Evolutionary conservation across 441 rosid genomes (phyloP), one percentile per base, ranked within the genome.

Genomic region (Biscutella laevigata): DNA sequence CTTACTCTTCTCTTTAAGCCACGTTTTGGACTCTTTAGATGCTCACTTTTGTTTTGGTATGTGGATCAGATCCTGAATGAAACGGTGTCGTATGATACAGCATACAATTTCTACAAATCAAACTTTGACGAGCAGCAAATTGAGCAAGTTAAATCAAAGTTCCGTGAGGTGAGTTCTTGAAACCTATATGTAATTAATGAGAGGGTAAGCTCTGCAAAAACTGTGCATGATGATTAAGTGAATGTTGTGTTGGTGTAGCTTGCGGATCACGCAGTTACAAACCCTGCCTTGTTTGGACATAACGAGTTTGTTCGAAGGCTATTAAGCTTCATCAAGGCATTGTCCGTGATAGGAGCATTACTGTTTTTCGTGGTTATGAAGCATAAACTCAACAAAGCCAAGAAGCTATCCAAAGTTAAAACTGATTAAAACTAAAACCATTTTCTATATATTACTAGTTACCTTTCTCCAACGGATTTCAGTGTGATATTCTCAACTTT

Each of bases 331-430:
- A 3, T 59, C 41, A 52, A 66, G 10, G 71, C 34, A 14, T 32
- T 59, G 16, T 55, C 71, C 4, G 6, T 59, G 10, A 24, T 59
- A 37, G 71, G 71, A 59, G 66, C 66, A 14, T 53, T 66, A 52
- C 51, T 66, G 2, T 66, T 66, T 53, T 66, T 57, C 51, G 7
- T 66, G 30, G 24, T 36, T 10, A 45, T 66, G 71, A 52, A 66
- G 26, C 60, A 59, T 51, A 48, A 22, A 59, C 71, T 53, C 37
- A 45, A 40, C 51, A 53, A 59, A 59, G 52, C 52, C 38, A 66
- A 66, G 36, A 66, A 44, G 15, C 44, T 32, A 17, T 44, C 71
- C 25, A 66, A 66, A 59, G 34, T 66, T 32, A 59, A 66, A 66
- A 66, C 45, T 24, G 66, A 66, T 16, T 66, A 10, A 53, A 45